Base-by-base conservation (phyloP, 176 grass and related monocot species). In the Saccharum spontaneum region DNA sequence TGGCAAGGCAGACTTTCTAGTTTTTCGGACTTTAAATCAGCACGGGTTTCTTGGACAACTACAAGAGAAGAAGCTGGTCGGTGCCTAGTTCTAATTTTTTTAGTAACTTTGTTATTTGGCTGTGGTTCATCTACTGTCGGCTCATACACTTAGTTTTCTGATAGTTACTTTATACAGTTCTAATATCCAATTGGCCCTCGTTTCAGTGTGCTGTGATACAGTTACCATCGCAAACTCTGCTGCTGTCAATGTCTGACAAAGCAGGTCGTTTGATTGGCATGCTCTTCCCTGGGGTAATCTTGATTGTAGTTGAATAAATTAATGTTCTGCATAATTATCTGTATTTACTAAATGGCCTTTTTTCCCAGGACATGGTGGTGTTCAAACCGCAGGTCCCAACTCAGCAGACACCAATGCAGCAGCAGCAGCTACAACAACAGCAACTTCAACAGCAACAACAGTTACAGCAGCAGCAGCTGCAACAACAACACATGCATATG, bases 161-260 rank as follows among this genome's bases (percentile, higher is more conserved):
- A 9, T 1, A 82, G 79, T 91, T 17, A 48, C 70, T 48, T 43
- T 39, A 8, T 89, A 80, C 62, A 84, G 26, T 69, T 73, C 52
- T 86, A 87, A 87, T 71, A 15, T 75, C 80, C 24, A 38, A 46
- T 55, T 71, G 54, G 11, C 64, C 50, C 40, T 59, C 22, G 45
- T 89, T 88, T 83, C 90, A 99, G 97, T 94, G 92, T 80, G 97
- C 97, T 17, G 97, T 99, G 77, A 99, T 99, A 86, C 97, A 99
- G 48, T 71, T 99, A 54, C 97, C 97, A 82, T 94, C 94, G n/a
- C 97, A 99, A 82, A 97, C 94, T 77, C 78, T 99, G 72, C 85
- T 99, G 55, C 86, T 99, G 75, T 99, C 97, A 23, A 94, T 97
- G 61, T 92, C 97, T 31, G 97, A 92, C 76, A 99, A 99, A 90